Evolutionary conservation across 495 filamentous ascomycete genomes (phyloP).

Genomic region (Aspergillus sclerotiicarbonarius): DNA sequence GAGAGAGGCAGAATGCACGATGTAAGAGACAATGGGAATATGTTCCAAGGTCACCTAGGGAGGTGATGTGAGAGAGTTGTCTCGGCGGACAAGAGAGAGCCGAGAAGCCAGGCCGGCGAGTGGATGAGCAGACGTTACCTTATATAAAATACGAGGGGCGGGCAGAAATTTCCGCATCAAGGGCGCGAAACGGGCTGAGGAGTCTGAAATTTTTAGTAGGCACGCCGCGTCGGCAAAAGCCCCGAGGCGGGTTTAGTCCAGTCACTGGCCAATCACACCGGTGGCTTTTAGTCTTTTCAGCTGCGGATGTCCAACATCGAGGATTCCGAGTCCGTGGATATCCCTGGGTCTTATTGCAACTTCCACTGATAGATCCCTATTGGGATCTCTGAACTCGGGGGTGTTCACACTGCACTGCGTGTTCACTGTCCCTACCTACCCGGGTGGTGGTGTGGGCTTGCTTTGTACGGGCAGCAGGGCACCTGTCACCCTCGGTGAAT

Average conservation of each 20-base stretch:
- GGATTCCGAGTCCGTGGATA: not conserved
- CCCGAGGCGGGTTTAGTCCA: conserved; percentile 1
- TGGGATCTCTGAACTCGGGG: no score
- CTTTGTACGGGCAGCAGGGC: no score
- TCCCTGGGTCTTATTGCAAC: no score
- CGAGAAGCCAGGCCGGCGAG: conserved; percentile 8
- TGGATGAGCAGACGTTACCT: not conserved
- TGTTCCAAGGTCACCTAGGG: not conserved
- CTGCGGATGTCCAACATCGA: not conserved
- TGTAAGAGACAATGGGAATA: not conserved
- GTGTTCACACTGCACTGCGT: no score
- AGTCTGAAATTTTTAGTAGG: conserved; percentile 2
- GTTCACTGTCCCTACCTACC: no score
- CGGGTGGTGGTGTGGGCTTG: no score
- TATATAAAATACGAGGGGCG: conserved; percentile 18
- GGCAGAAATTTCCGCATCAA: conserved; percentile 29
- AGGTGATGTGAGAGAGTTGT: conserved; percentile 18
- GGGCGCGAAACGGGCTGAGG: not conserved
- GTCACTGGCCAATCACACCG: not conserved
- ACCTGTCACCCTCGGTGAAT: no score
- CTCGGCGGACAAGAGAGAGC: conserved; percentile 3
- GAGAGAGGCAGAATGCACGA: not conserved
- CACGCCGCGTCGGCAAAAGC: not conserved
- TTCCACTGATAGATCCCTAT: no score
- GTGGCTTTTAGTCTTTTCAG: not conserved